phyloP scores from a whole-genome alignment of 208 protist genomes.

The Trichomonas gallinae region DNA sequence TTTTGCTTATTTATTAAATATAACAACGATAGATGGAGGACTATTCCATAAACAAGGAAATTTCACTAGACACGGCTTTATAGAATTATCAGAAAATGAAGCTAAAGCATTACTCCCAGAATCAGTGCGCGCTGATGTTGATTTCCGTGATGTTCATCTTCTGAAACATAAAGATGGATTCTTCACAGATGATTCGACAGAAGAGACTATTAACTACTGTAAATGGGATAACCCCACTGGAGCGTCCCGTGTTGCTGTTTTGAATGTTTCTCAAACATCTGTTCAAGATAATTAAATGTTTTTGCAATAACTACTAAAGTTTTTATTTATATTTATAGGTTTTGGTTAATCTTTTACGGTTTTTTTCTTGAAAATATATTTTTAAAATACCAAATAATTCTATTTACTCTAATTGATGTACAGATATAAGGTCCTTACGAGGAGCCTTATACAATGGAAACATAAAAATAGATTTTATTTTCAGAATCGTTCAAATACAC shows the following conservation, averaged over 20 bases:
- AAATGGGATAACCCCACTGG: background rate
- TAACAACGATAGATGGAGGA: background rate
- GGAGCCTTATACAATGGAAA: no score
- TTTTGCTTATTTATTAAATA: background rate
- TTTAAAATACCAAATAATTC: no score
- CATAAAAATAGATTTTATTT: no score
- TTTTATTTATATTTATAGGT: background rate
- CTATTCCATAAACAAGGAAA: conserved; percentile 2
- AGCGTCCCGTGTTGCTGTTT: background rate
- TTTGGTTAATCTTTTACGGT: no score
- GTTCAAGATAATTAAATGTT: background rate
- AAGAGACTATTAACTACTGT: background rate
- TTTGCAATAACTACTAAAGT: background rate
- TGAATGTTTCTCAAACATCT: background rate
- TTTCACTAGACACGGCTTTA: background rate
- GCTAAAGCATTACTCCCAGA: background rate
- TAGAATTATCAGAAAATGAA: background rate
- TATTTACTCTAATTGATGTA: no score
- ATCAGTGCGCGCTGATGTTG: background rate
- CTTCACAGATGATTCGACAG: background rate
- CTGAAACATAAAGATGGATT: background rate
- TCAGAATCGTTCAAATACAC: no score
- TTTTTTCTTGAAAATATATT: no score
- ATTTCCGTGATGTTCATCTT: background rate
- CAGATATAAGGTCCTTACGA: no score